Conservation (phyloP, 208 protist genomes). For the Phytomonas serpens region DNA sequence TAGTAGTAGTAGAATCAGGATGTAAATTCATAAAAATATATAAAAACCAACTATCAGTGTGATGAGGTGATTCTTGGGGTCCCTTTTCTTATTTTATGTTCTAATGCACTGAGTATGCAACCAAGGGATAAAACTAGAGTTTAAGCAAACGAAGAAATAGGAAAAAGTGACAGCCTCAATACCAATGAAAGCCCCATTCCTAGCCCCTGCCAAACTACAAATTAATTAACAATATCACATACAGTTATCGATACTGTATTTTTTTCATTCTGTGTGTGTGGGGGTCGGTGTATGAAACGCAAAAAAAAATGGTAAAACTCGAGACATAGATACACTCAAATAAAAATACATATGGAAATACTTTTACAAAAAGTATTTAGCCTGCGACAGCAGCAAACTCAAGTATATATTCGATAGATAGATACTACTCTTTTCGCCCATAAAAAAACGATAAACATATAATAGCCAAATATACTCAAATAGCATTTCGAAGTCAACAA, state of each 20-base stretch:
- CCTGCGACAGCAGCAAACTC: neutral
- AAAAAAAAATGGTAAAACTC: neutral
- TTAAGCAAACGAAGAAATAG: neutral
- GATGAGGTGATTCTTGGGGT: neutral
- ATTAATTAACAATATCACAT: neutral
- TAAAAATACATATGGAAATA: neutral
- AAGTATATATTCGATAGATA: conserved; percentile 9
- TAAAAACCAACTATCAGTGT: neutral
- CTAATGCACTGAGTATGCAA: neutral
- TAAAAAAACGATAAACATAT: conserved; percentile 8
- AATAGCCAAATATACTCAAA: neutral
- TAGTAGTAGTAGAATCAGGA: neutral
- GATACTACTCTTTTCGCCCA: neutral
- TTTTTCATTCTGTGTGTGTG: neutral
- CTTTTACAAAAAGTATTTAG: neutral
- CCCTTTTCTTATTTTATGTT: neutral
- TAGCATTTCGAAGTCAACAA: neutral
- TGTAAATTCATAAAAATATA: neutral
- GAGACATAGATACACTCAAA: neutral
- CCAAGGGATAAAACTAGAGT: neutral
- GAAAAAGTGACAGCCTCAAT: neutral
- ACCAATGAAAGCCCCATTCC: neutral
- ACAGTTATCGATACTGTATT: neutral
- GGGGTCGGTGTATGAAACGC: neutral
- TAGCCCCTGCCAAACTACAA: neutral